Conservation (phyloP, 2,329 filamentous ascomycete genomes). For the Graphilbum ipis-grandicollis region DNA sequence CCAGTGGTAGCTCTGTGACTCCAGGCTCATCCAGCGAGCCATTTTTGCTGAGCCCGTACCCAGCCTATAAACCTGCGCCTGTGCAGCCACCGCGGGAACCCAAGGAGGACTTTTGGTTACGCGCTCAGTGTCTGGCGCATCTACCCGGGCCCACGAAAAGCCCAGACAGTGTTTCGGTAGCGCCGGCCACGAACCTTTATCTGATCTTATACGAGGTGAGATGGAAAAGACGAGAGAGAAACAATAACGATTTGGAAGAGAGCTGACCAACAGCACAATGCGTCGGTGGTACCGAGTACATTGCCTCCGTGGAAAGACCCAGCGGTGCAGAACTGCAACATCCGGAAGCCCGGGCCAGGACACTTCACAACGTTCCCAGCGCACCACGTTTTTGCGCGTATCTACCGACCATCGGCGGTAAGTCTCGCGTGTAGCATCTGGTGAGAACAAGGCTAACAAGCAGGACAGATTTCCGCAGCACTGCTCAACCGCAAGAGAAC, state of each 20-base stretch:
- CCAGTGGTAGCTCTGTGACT: conserved; percentile 5
- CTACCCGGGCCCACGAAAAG: conserved; percentile 15
- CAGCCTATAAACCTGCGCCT: not conserved
- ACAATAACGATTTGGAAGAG: too few relatives aligned
- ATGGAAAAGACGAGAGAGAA: not conserved
- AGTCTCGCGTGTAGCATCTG: too few relatives aligned
- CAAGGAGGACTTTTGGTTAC: conserved; percentile 22
- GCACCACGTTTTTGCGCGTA: conserved; percentile 39
- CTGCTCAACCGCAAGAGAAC: conserved; percentile 31
- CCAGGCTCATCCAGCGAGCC: not conserved
- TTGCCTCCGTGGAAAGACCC: conserved; percentile 20
- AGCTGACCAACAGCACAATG: conserved; percentile 25
- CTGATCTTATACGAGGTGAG: conserved; percentile 37
- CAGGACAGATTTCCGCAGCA: conserved; percentile 29
- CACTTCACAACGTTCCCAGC: conserved; percentile 32
- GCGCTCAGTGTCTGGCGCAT: conserved; percentile 26
- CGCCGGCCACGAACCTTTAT: conserved; percentile 22
- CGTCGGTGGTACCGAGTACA: conserved; percentile 17
- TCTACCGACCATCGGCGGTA: conserved; percentile 36
- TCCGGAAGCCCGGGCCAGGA: conserved; percentile 26
- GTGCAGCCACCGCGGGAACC: conserved; percentile 12
- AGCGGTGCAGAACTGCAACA: conserved; percentile 16
- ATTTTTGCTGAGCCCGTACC: not conserved
- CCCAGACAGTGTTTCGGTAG: conserved; percentile 11
- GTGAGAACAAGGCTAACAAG: too few relatives aligned